Base-by-base conservation (phyloP, 202 grass and related monocot genomes). In the Schoenoplectus triqueter region DNA sequence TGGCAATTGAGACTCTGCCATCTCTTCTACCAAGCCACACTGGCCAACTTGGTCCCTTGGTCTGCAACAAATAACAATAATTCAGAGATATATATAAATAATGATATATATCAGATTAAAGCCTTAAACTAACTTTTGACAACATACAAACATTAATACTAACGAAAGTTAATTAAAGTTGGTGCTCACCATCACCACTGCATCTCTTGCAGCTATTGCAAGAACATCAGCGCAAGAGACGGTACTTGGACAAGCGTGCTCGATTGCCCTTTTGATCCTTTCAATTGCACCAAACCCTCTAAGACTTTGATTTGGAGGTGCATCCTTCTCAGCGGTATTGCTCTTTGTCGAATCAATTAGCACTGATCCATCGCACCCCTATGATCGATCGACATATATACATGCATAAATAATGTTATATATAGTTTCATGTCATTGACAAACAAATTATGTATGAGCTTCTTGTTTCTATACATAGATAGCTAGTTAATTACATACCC, bases 351-450 rank as follows among this genome's bases (percentile, higher is more conserved):
- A 90, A 86, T 96, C 86, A 2, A 99, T 88, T 10, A 99, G 87
- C 1, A 99, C 88, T 0, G 96, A 99, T 6, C 88, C 96, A 68
- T 99, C 96, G 66, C 96, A 99, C 0, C 96, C 96, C 96, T 99
- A 61, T 59, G 69, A 70, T 59, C 31, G 31, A 31, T 31, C 31
- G 31, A 31, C 31, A 69, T 47, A 80, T 15, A 80, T 47, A 66
- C 50, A 79, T 15, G 50, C 31, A 47, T 14, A 17, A 13, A 55
- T 51, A 48, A 39, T 51, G 14, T 62, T 52, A 52, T 56, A 63
- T 52, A 52, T 56, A 63, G 14, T 22, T 80, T 49, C 14, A 48
- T 18, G 5, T 17, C 56, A 6, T 62, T 5, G 5, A 62, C 5
- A 1, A 18, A 18, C 14, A 62, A 62, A 17, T 15, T 62, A 62